phyloP scores from a whole-genome alignment of 2,329 filamentous ascomycete species.

The Septoria linicola region DNA sequence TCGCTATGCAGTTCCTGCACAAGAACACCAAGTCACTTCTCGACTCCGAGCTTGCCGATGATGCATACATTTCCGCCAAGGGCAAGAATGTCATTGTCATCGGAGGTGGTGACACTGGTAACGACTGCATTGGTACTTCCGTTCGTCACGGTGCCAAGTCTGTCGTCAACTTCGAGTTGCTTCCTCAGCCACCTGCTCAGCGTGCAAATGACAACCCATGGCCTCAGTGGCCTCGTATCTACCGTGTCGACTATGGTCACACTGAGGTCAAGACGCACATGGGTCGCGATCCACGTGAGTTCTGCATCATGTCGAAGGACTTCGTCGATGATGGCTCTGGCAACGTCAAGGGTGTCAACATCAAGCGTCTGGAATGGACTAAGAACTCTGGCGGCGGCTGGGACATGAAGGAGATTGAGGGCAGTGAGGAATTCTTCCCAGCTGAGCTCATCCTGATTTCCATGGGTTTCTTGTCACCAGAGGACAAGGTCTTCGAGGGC shows the following conservation, averaged over 20 bases:
- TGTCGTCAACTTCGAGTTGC: slow-evolving; percentile 92
- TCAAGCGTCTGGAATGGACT: slow-evolving; percentile 92
- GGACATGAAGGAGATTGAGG: slow-evolving; percentile 98
- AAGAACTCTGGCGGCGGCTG: slow-evolving; percentile 84
- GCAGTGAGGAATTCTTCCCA: slow-evolving; percentile 92
- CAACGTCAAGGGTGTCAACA: slow-evolving; percentile 93
- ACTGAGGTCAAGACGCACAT: slow-evolving; percentile 93
- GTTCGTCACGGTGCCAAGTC: slow-evolving; percentile 94
- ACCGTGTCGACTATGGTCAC: slow-evolving; percentile 97
- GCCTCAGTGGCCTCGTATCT: slow-evolving; percentile 97
- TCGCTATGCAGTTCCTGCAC: slow-evolving; percentile 95
- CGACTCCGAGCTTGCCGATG: slow-evolving; percentile 82
- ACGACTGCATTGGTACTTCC: slow-evolving; percentile 96
- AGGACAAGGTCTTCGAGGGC: slow-evolving; percentile 83
- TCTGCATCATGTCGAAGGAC: slow-evolving; percentile 97
- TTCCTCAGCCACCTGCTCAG: slow-evolving; percentile 87
- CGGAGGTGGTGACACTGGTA: slow-evolving; percentile 95
- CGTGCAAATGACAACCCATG: slow-evolving; percentile 93
- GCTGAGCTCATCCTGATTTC: slow-evolving; percentile 91
- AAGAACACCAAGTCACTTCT: slow-evolving; percentile 97
- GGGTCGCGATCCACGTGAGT: slow-evolving; percentile 93
- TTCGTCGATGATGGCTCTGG: slow-evolving; percentile 87
- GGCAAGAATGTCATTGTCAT: slow-evolving; percentile 96
- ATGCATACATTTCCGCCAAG: slow-evolving; percentile 88
- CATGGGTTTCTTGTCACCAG: slow-evolving; percentile 95